Evolutionary conservation across 306 rosid species (phyloP).

Genomic region (Quercus variabilis): DNA sequence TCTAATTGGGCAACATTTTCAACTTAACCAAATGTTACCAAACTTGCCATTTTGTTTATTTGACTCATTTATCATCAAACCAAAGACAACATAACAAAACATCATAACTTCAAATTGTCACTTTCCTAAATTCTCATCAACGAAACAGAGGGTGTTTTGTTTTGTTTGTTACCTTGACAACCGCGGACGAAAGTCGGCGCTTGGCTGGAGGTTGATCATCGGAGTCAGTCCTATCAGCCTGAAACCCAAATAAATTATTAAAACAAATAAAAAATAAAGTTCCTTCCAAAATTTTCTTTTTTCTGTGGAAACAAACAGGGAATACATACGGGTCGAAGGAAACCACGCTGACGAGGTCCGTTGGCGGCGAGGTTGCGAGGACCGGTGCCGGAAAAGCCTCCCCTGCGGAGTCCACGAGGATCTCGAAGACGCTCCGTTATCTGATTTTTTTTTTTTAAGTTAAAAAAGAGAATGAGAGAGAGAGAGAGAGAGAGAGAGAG

Average conservation of each 20-base stretch:
- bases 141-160: not conserved
- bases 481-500: not conserved
- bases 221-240: conserved; percentile 60
- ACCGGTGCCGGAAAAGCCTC: conserved; percentile 44
- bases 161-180: conserved; percentile 57
- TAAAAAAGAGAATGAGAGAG: not conserved
- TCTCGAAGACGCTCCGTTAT: conserved; percentile 93
- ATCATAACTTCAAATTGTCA: no score
- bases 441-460: conserved; percentile 26
- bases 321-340: conserved; percentile 52
- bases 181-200: conserved; percentile 83
- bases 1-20: not conserved
- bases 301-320: not conserved
- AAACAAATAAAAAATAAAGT: not conserved
- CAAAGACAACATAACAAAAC: no score
- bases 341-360: conserved; percentile 70
- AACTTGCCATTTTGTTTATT: no score
- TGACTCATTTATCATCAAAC: no score
- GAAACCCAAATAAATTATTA: not conserved
- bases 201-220: conserved; percentile 80
- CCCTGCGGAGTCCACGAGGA: conserved; percentile 92
- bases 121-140: not conserved
- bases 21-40: not conserved
- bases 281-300: no score
- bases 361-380: conserved; percentile 59